These are phyloP conservation scores for Linanthus parryae DNA, from an alignment of 148 eudicot species.

Conservation along the genomic window DNA sequence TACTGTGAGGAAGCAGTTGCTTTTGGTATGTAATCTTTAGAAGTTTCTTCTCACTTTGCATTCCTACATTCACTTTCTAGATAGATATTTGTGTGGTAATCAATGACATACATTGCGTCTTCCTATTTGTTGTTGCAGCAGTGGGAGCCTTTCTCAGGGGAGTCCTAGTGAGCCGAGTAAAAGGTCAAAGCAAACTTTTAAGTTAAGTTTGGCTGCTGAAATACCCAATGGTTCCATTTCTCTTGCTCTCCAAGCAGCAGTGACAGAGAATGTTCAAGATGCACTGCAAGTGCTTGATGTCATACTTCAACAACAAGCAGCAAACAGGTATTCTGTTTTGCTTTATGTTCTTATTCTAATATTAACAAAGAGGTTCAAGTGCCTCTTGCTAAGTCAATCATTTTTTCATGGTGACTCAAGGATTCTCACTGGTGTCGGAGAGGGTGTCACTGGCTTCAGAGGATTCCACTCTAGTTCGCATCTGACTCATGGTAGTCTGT, in stretches of 20 bases:
- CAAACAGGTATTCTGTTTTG: conserved; percentile 45
- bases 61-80: not conserved
- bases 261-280: conserved; percentile 33
- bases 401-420: conserved; percentile 71
- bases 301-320: conserved; percentile 60
- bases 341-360: conserved; percentile 5
- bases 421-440: conserved; percentile 58
- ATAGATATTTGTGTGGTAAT: not conserved
- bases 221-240: conserved; percentile 40
- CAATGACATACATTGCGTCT: not conserved
- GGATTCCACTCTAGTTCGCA: conserved; percentile 84
- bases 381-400: conserved; percentile 77
- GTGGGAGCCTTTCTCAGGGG: conserved; percentile 21
- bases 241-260: conserved; percentile 34
- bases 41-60: too few species aligned
- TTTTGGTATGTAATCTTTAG: conserved; percentile 33
- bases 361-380: conserved; percentile 6
- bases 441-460: conserved; percentile 56
- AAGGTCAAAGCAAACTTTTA: conserved; percentile 50
- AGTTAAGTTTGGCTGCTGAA: conserved; percentile 43
- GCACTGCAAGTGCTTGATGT: conserved; percentile 65
- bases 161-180: conserved; percentile 35
- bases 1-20: too few species aligned
- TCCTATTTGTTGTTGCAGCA: conserved; percentile 16
- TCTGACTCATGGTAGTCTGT: conserved; percentile 64